Evolutionary conservation across 2,329 filamentous ascomycete species (phyloP), one percentile per base, ranked within the genome.

Genomic region (Xylaria sp.): DNA sequence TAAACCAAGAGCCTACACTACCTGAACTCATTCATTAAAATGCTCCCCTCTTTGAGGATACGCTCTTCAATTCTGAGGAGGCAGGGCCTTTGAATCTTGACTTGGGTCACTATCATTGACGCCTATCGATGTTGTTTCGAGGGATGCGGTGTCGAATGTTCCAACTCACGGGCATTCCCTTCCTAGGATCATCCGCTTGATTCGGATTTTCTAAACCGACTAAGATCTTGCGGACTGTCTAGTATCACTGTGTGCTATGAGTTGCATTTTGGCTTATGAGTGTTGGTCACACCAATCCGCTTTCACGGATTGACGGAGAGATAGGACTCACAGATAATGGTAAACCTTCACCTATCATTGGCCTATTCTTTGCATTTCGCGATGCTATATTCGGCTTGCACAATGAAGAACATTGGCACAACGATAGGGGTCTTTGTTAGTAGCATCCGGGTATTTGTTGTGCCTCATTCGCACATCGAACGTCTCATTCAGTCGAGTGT

Each of bases 251-350:
- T 39, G 32, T 58, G 15, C 32, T 63, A 46, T 60, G 44, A 68
- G 61, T 65, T 62, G 46, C 39, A 65, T 64, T 54, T 41, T 70
- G 50, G 63, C 54, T 66, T 71, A 69, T 56, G 50, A 54, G 63
- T 7, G 18, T 41, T 41, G 25, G 57, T 69, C 65, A 61, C 54
- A 60, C 65, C 34, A 50, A 63, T 55, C 65, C 66, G 44, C 51
- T 59, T n/a, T 61, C 46, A 32, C 48, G 48, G 28, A 44, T 55
- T 48, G 50, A 20, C 63, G 10, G 39, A 63, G 32, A 41, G 25
- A 58, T 46, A 25, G 32, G 32, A 71, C 41, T 48, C 13, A 61
- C 50, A 61, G 41, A 50, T 63, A 66, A 41, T 20, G 13, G 10
- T 41, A 6, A 7, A 12, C 28, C n/a, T 59, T 65, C 37, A 28